Percentiles rank a stretch among this genome's conserved stretches.
phyloP scores from a whole-genome alignment of 2,329 filamentous ascomycete species.

The Westerdykella ornata region DNA sequence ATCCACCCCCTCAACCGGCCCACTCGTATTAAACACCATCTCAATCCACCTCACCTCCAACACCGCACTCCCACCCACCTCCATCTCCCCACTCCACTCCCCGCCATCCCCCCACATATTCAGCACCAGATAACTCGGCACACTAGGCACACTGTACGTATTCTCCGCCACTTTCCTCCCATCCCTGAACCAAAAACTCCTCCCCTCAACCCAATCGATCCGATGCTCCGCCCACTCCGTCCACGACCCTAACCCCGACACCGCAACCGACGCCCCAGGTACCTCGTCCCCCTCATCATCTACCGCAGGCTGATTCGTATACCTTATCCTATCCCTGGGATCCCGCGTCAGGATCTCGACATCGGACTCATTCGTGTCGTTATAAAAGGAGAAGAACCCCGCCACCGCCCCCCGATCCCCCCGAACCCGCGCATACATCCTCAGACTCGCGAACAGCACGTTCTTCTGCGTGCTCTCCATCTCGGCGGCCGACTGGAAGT shows the following conservation, averaged over 20 bases:
- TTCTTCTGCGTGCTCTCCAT: conserved; percentile 43
- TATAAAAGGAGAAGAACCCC: conserved; percentile 52
- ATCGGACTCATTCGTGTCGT: conserved; percentile 45
- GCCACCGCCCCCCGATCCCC: conserved; percentile 45
- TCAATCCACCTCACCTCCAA: conserved; percentile 59
- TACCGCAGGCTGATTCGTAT: conserved; percentile 56
- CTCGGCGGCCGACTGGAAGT: conserved; percentile 45
- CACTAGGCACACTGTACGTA: conserved; percentile 50
- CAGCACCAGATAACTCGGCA: conserved; percentile 49
- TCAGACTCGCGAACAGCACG: conserved; percentile 44
- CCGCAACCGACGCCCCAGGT: conserved; percentile 44
- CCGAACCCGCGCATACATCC: conserved; percentile 42
- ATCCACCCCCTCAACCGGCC: conserved; percentile 23
- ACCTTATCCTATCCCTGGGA: conserved; percentile 41
- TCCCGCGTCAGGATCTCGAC: conserved; percentile 50
- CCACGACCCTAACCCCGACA: conserved; percentile 46
- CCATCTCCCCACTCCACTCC: conserved; percentile 56
- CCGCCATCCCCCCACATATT: conserved; percentile 59
- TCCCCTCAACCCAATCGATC: conserved; percentile 52
- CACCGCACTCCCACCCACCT: conserved; percentile 43
- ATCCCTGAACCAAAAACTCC: conserved; percentile 53
- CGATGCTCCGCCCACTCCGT: conserved; percentile 54
- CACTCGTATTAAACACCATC: conserved; percentile 47
- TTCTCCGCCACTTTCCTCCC: conserved; percentile 48
- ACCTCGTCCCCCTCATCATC: conserved; percentile 42